Percentiles rank a stretch among this genome's conserved stretches.
Conservation (phyloP, 2,329 filamentous ascomycete species). For the Trichoderma aggressivum region DNA sequence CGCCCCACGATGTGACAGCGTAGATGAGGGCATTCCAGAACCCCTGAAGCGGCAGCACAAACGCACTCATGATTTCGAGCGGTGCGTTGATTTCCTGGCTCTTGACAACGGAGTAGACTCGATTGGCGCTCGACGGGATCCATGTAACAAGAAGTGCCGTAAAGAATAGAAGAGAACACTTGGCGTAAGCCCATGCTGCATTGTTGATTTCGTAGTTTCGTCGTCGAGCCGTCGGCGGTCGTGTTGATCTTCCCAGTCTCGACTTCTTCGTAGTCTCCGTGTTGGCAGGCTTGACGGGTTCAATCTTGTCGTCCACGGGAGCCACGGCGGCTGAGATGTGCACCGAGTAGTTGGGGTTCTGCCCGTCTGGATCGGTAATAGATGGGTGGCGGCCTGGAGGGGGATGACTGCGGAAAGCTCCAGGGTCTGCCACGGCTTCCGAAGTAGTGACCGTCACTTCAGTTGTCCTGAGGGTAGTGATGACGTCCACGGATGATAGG, state of each 20-base stretch:
- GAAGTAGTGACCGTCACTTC: conserved; percentile 63
- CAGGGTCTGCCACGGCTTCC: conserved; percentile 21
- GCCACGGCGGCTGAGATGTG: conserved; percentile 42
- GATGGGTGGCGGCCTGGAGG: conserved; percentile 20
- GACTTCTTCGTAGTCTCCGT: background rate
- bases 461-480: conserved; percentile 53
- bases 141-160: conserved; percentile 68
- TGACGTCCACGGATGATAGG: conserved; percentile 43
- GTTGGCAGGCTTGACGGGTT: conserved; percentile 28
- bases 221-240: conserved; percentile 26
- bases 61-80: conserved; percentile 66
- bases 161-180: conserved; percentile 69
- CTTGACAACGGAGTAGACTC: conserved; percentile 66
- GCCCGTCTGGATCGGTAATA: conserved; percentile 1
- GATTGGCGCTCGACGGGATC: conserved; percentile 75
- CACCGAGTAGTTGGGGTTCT: conserved; percentile 45
- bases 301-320: conserved; percentile 22
- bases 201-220: conserved; percentile 54
- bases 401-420: conserved; percentile 25
- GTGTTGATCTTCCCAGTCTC: background rate
- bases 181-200: conserved; percentile 66
- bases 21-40: conserved; percentile 85
- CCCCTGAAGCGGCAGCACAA: conserved; percentile 77
- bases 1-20: conserved; percentile 63
- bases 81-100: conserved; percentile 49